phyloP scores from a whole-genome alignment of 2,329 filamentous ascomycete species.

The Aspergillus tubingensis region DNA sequence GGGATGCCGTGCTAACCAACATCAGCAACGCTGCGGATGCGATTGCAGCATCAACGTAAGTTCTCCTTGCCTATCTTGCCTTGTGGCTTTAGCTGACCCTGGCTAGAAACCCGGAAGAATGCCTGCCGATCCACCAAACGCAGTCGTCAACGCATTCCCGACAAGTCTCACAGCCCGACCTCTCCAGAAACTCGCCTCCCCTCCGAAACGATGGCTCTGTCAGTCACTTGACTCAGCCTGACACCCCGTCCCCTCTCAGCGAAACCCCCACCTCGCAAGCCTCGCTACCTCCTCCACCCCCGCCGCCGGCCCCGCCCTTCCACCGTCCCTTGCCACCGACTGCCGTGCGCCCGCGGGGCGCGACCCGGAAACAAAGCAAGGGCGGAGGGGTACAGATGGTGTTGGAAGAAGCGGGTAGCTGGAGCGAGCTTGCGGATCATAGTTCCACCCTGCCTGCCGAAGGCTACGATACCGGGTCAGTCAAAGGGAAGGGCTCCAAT shows the following conservation, averaged over 20 bases:
- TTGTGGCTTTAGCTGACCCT: conserved; percentile 12
- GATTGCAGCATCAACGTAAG: conserved; percentile 41
- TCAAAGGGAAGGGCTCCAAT: conserved; percentile 51
- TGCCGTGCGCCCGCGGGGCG: conserved; percentile 56
- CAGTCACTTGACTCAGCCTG: conserved; percentile 30
- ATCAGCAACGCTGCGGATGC: conserved; percentile 40
- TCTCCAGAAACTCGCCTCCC: conserved; percentile 34
- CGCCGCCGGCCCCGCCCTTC: conserved; percentile 38
- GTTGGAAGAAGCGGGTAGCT: conserved; percentile 83
- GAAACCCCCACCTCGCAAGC: conserved; percentile 24
- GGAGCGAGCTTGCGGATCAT: conserved; percentile 86
- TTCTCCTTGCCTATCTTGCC: conserved; percentile 8
- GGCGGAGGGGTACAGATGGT: conserved; percentile 88
- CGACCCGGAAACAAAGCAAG: conserved; percentile 72
- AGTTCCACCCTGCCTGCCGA: conserved; percentile 73
- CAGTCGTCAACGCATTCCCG: conserved; percentile 32
- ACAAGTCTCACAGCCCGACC: conserved; percentile 41
- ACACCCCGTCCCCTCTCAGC: conserved; percentile 29
- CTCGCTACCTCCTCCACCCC: conserved; percentile 32
- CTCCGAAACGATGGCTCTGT: conserved; percentile 33
- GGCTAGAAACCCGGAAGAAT: conserved; percentile 43
- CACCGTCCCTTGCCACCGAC: conserved; percentile 42
- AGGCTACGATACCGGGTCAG: conserved; percentile 49
- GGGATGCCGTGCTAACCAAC: conserved; percentile 11
- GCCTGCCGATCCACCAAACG: conserved; percentile 25